Evolutionary conservation across 2,329 filamentous ascomycete species (phyloP).

Genomic region (Monascus ruber): DNA sequence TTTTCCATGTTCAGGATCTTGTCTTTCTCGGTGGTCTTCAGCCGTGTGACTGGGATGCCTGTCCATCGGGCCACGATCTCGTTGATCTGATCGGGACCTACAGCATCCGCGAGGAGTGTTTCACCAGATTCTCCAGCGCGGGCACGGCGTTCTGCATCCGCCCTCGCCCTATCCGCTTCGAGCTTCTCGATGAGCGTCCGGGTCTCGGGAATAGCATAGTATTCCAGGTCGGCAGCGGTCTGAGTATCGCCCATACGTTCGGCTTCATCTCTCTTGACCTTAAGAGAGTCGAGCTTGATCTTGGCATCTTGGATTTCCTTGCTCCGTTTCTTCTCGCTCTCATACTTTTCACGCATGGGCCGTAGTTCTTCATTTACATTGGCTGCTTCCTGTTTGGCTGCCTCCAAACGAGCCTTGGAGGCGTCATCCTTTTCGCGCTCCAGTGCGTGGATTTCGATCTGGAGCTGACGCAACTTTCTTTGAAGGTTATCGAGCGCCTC

Average conservation of each 20-base stretch:
- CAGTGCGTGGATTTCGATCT: constrained; percentile 94
- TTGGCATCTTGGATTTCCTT: constrained; percentile 90
- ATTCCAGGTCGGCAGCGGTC: constrained; percentile 86
- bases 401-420: constrained; percentile 68
- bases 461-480: constrained; percentile 74
- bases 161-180: constrained; percentile 66
- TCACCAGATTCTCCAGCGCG: constrained; percentile 51
- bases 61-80: constrained; percentile 96
- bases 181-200: constrained; percentile 67
- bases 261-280: constrained; percentile 88
- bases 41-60: constrained; percentile 89
- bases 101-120: constrained; percentile 77
- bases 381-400: constrained; percentile 79
- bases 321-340: constrained; percentile 80
- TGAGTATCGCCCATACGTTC: constrained; percentile 73
- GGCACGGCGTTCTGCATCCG: constrained; percentile 55
- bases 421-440: constrained; percentile 91
- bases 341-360: constrained; percentile 89
- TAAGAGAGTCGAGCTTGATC: constrained; percentile 82
- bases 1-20: constrained; percentile 97
- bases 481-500: constrained; percentile 93
- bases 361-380: constrained; percentile 90
- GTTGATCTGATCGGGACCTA: constrained; percentile 96
- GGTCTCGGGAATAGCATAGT: constrained; percentile 94
- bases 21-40: constrained; percentile 93